Base-by-base conservation (phyloP, 345 rosid genomes). In the Reutealis trisperma region DNA sequence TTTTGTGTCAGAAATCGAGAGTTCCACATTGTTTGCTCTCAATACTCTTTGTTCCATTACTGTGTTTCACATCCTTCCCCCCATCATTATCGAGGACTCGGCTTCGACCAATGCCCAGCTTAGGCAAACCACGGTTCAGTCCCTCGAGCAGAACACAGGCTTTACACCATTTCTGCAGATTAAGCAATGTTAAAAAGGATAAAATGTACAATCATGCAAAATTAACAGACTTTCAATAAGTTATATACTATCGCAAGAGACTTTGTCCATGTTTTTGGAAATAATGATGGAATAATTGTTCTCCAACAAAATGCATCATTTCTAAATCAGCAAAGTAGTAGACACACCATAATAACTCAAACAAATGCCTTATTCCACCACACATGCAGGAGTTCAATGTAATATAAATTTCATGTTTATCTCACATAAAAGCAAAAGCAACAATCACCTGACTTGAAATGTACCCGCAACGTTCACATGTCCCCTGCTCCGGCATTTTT, bases 401-500 rank as follows among this genome's bases (percentile, higher is more conserved):
- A 22, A 37, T 2, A 7, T 52, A 24, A 77, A 14, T 18, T 62
- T 41, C n/a, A 8, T 44, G 58, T 21, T 27, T 24, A 52, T 21
- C 2, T 22, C 18, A 34, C 32, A 64, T 19, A 37, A 37, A 49
- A 49, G 66, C 34, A 65, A 69, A 69, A 81, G 59, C 75, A 77
- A 70, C 14, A 63, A 75, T 83, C 76, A 93, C 97, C 94, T 95
- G 99, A 85, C 99, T 93, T 60, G 99, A 93, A 22, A 95, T 93
- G 75, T 95, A 95, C 15, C 99, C 98, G 63, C 99, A 92, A 41
- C 93, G 85, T 86, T 92, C 94, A 72, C 99, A 96, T 2, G 86
- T 92, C 49, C 98, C 99, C 86, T 93, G 97, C 87, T 95, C 98
- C 27, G 97, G 98, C 99, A 93, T 93, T 83, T 92, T 95, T 8